Evolutionary conservation across 2,329 filamentous ascomycete species (phyloP).

Genomic region (Malbranchea zuffiana): DNA sequence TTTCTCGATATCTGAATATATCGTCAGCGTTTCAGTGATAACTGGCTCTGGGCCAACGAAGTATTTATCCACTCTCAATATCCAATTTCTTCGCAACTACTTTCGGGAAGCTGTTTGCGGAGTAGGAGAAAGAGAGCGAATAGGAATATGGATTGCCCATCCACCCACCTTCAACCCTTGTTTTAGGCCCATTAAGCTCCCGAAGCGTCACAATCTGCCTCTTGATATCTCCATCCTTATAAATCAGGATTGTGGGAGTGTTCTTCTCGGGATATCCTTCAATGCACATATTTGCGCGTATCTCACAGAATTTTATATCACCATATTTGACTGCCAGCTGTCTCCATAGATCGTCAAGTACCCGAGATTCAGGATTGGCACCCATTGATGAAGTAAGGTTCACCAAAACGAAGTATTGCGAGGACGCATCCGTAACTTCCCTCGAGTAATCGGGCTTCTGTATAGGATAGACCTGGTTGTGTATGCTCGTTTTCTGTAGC

Average conservation of each 20-base stretch:
- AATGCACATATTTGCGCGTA: slow-evolving; percentile 81
- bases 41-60: background rate
- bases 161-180: slow-evolving; percentile 48
- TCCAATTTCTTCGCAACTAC: background rate
- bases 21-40: slow-evolving; percentile 1
- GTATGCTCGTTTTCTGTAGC: slow-evolving; percentile 64
- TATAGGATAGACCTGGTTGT: slow-evolving; percentile 84
- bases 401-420: slow-evolving; percentile 57
- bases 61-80: background rate
- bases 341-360: slow-evolving; percentile 76
- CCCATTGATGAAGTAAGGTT: slow-evolving; percentile 69
- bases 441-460: slow-evolving; percentile 87
- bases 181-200: slow-evolving; percentile 62
- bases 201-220: slow-evolving; percentile 84
- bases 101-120: slow-evolving; percentile 11
- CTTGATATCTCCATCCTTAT: slow-evolving; percentile 83
- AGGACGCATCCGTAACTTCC: slow-evolving; percentile 84
- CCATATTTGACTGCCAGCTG: slow-evolving; percentile 75
- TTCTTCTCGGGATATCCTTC: slow-evolving; percentile 93
- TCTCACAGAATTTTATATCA: slow-evolving; percentile 96
- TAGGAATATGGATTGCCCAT: too few species aligned
- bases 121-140: slow-evolving; percentile 30
- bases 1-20: slow-evolving; percentile 56
- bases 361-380: slow-evolving; percentile 72
- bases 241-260: slow-evolving; percentile 85